Base-by-base conservation (phyloP, 2,329 filamentous ascomycete genomes). In the Colletotrichum tamarilloi region DNA sequence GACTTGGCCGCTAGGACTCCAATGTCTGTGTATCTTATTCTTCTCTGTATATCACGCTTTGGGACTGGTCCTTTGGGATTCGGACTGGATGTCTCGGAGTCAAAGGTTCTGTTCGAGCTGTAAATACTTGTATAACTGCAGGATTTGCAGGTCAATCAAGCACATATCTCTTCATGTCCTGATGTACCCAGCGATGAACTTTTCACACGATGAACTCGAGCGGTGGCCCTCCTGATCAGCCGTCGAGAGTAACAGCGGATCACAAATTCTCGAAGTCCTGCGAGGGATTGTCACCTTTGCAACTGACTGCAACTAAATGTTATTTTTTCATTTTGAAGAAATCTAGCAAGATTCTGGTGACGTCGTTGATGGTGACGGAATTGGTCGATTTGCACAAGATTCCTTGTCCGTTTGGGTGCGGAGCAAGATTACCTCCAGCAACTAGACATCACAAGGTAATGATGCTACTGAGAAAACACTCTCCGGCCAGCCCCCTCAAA, bases 141-240 rank as follows among this genome's bases (percentile, higher is more conserved):
- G 7, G 42, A 19, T 46, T 24, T 38, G 22, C 56, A 28, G 32
- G 42, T 60, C 62, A 67, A 71, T 49, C 56, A 67, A 67, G 68
- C 53, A 60, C 62, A 67, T 71, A 60, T 9, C 24, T 49, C 57
- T 26, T 60, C 14, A 32, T 80, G 38, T 64, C 76, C 68, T 1
- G 62, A 22, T 12, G 72, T 76, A 46, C 80, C 75, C 26, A 8
- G 42, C n/a, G 1, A 9, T n/a, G 19, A 49, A 49, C 16, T 19
- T 3, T 9, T 49, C 42, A 11, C 42, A 8, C n/a, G 8, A 19
- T 49, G 19, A 11, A 49, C 6, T 49, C 19, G 3, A 49, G 16
- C 16, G 42, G 8, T 49, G 19, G 19, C n/a, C 7, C 7, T n/a
- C 42, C 19, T 49, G 7, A 19, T 8, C 16, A 49, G 19, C 42